Evolutionary conservation across 176 grass and related monocot genomes (phyloP).

Genomic region (Aegilops sharonensis): DNA sequence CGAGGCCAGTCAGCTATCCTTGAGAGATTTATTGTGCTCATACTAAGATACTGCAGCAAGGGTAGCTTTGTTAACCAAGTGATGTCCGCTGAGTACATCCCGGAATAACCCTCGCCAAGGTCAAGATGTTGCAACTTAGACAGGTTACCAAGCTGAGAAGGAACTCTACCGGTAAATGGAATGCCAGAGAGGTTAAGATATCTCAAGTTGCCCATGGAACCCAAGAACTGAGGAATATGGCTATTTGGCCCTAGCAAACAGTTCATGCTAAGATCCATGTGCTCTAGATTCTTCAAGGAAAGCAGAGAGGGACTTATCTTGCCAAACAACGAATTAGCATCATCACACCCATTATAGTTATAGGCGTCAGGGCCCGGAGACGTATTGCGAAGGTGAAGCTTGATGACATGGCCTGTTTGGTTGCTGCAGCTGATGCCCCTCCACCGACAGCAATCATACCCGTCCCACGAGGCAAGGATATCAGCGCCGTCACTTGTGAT

Average conservation of each 20-base stretch:
- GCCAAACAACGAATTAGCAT: not conserved
- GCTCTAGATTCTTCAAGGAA: not conserved
- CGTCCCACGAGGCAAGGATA: conserved; percentile 25
- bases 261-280: conserved; percentile 45
- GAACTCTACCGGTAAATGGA: conserved; percentile 7
- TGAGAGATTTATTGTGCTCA: conserved; percentile 2
- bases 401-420: conserved; percentile 15
- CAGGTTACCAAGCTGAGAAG: conserved; percentile 38
- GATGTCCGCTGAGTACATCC: not conserved
- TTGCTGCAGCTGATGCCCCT: conserved; percentile 34
- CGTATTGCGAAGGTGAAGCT: conserved; percentile 10
- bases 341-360: not conserved
- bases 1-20: not conserved
- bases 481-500: not conserved
- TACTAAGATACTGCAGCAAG: not conserved
- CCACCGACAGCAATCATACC: conserved; percentile 34
- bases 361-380: not conserved
- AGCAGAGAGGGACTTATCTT: conserved; percentile 40
- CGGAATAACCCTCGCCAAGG: not conserved
- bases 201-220: not conserved
- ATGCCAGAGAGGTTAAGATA: conserved; percentile 34
- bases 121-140: conserved; percentile 34
- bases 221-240: conserved; percentile 23
- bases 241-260: conserved; percentile 1
- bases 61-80: not conserved